These are phyloP conservation scores for Ophiocordyceps camponoti-floridani DNA, from an alignment of 2,329 filamentous ascomycete species.

Conservation along the genomic window DNA sequence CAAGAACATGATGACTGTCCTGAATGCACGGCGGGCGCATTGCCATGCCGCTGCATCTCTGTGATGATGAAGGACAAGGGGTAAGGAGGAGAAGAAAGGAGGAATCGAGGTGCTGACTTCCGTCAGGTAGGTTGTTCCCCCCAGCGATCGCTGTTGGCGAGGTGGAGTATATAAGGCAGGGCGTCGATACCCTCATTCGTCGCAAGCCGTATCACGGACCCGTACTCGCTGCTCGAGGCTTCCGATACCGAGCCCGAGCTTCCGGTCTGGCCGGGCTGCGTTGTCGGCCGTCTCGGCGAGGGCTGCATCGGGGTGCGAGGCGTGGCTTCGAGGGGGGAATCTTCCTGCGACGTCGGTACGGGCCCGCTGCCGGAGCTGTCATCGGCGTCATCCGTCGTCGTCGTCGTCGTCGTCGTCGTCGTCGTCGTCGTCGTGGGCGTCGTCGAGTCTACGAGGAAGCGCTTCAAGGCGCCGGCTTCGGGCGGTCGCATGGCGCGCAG, in stretches of 20 bases:
- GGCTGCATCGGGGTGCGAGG: too few species aligned
- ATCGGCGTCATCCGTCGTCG: background rate
- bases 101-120: background rate
- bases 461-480: constrained; percentile 30
- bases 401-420: background rate
- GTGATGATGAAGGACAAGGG: too few species aligned
- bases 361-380: background rate
- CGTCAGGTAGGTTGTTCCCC: background rate
- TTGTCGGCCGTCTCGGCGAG: too few species aligned
- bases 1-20: background rate
- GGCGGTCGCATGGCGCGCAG: constrained; percentile 57
- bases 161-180: constrained; percentile 19
- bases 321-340: too few species aligned
- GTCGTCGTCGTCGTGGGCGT: background rate
- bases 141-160: background rate
- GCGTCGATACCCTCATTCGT: constrained; percentile 14
- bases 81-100: background rate
- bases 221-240: constrained; percentile 16
- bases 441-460: background rate
- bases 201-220: constrained; percentile 30
- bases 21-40: background rate
- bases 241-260: constrained; percentile 7
- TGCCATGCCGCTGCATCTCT: too few species aligned
- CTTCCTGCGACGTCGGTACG: background rate
- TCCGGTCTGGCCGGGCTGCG: background rate